These are phyloP conservation scores for Kazachstania psychrophila DNA, from an alignment of 805 yeast species.

Conservation along the genomic window DNA sequence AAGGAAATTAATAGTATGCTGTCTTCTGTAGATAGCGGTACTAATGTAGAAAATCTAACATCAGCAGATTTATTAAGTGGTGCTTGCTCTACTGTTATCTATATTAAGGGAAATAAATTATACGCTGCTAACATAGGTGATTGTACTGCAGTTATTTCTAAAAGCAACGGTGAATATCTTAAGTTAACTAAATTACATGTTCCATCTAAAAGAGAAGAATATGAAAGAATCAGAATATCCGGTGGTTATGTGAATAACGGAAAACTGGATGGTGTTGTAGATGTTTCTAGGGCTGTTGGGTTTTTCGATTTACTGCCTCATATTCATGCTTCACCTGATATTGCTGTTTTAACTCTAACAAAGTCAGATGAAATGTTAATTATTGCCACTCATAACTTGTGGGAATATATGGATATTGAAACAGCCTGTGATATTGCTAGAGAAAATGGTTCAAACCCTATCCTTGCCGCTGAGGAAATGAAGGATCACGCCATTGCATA, in stretches of 20 bases:
- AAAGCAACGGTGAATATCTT: slow-evolving; percentile 72
- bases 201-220: slow-evolving; percentile 69
- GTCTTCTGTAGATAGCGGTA: slow-evolving; percentile 43
- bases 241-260: slow-evolving; percentile 91
- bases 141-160: slow-evolving; percentile 68
- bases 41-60: slow-evolving; percentile 41
- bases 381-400: slow-evolving; percentile 71
- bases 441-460: slow-evolving; percentile 71
- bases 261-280: slow-evolving; percentile 70
- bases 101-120: slow-evolving; percentile 58
- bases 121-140: slow-evolving; percentile 91
- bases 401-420: slow-evolving; percentile 78
- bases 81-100: slow-evolving; percentile 74
- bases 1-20: slow-evolving; percentile 57
- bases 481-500: slow-evolving; percentile 92
- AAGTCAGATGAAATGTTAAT: slow-evolving; percentile 77
- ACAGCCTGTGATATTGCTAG: slow-evolving; percentile 86
- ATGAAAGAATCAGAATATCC: slow-evolving; percentile 78
- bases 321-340: slow-evolving; percentile 79
- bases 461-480: slow-evolving; percentile 84
- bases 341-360: slow-evolving; percentile 49
- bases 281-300: slow-evolving; percentile 87
- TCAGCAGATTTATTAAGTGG: slow-evolving; percentile 72
- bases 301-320: slow-evolving; percentile 80
- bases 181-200: slow-evolving; percentile 70